A percentile compares a stretch with the other conserved stretches of the same genome.
These are phyloP conservation scores for Spergularia azorica DNA, from an alignment of 179 eudicot genomes.

Conservation along the genomic window DNA sequence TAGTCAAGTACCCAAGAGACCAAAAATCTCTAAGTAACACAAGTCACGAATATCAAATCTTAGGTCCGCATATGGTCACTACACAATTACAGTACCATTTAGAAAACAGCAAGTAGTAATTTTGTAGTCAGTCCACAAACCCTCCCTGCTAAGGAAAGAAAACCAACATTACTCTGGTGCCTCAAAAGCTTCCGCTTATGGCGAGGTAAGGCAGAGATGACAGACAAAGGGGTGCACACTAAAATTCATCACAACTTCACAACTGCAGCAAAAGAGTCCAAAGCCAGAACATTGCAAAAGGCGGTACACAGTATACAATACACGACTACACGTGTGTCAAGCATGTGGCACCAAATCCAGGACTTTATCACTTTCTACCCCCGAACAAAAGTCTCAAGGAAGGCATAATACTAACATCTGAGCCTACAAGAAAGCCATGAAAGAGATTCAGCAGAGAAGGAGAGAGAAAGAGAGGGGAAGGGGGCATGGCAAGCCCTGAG, in stretches of 20 bases:
- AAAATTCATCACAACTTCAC: not conserved
- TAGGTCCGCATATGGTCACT: too few species aligned
- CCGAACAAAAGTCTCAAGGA: conserved; percentile 16
- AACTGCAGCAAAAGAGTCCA: not conserved
- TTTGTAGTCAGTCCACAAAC: too few species aligned
- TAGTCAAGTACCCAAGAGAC: too few species aligned
- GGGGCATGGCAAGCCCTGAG: conserved; percentile 17
- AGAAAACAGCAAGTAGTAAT: too few species aligned
- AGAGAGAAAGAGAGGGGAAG: not conserved
- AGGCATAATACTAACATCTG: conserved; percentile 22
- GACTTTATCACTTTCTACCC: conserved; percentile 20
- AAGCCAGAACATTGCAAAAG: conserved; percentile 11
- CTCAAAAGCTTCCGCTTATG: too few species aligned
- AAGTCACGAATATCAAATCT: too few species aligned
- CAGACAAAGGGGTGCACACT: not conserved
- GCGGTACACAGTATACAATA: conserved; percentile 24
- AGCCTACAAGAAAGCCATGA: conserved; percentile 17
- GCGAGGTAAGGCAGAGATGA: too few species aligned
- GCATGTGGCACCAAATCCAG: conserved; percentile 24
- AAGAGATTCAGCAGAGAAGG: not conserved
- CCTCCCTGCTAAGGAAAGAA: too few species aligned
- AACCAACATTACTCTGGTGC: too few species aligned
- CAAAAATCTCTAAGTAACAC: too few species aligned
- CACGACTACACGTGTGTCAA: conserved; percentile 25
- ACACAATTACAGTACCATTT: too few species aligned